phyloP scores from a whole-genome alignment of 306 rosid genomes.

The Prunus salicina region DNA sequence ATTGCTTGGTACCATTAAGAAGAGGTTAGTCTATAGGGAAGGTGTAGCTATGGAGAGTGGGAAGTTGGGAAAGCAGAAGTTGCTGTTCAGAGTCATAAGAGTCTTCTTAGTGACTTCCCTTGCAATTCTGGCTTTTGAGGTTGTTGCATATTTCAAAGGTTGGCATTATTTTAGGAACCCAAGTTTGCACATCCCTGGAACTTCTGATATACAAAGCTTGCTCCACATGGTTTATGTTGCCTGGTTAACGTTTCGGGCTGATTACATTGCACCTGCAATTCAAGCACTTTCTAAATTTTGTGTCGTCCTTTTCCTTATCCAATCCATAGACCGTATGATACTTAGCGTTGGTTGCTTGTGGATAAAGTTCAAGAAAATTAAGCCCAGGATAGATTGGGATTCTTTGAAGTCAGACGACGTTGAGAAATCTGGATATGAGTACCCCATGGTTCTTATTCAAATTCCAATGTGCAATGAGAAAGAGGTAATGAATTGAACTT shows the following conservation, averaged over 20 bases:
- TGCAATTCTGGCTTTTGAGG: slow-evolving; percentile 70
- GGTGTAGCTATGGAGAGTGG: slow-evolving; percentile 55
- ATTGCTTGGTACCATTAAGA: slow-evolving; percentile 67
- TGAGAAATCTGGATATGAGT: slow-evolving; percentile 54
- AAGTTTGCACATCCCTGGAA: slow-evolving; percentile 62
- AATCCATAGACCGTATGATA: slow-evolving; percentile 75
- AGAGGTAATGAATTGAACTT: slow-evolving; percentile 57
- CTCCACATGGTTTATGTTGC: slow-evolving; percentile 64
- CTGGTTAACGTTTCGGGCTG: slow-evolving; percentile 78
- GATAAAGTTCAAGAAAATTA: slow-evolving; percentile 76
- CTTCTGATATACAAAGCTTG: slow-evolving; percentile 66
- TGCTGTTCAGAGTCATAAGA: slow-evolving; percentile 62
- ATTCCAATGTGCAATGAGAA: slow-evolving; percentile 95
- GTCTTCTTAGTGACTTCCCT: slow-evolving; percentile 61
- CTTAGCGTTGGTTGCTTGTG: slow-evolving; percentile 86
- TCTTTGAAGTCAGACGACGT: slow-evolving; percentile 53
- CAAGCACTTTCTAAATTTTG: slow-evolving; percentile 81
- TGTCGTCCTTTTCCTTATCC: slow-evolving; percentile 79
- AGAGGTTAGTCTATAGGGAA: slow-evolving; percentile 61
- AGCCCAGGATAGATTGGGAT: slow-evolving; percentile 57
- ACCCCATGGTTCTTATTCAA: slow-evolving; percentile 90
- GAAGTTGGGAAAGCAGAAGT: slow-evolving; percentile 55
- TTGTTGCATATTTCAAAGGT: slow-evolving; percentile 71
- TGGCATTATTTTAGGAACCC: slow-evolving; percentile 75
- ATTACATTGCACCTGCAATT: slow-evolving; percentile 73